Evolutionary conservation across 106 monocot genomes (phyloP), one percentile per base, ranked within the genome.

Genomic region (Chionographis japonica): DNA sequence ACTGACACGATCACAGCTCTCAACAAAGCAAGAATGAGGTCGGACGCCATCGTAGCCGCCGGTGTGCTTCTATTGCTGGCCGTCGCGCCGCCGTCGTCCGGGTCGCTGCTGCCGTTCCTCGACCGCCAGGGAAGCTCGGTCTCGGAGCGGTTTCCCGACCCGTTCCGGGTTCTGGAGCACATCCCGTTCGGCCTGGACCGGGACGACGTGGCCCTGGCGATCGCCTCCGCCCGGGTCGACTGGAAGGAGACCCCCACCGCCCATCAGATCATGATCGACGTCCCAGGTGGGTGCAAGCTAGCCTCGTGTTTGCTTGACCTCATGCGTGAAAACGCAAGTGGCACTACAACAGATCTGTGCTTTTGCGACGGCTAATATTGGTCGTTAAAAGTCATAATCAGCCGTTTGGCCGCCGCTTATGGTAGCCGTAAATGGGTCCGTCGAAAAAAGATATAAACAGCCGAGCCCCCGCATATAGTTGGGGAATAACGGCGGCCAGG

Each of bases 221-320:
- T 83, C 36, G 17, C 69, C 3, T 72, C 80, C 20, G 92, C 85
- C 40, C 53, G 82, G 5, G 86, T 84, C 36, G 89, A 93, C 69
- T 93, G 92, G 92, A 85, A 86, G 60, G 92, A 93, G 76, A 93
- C 92, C 8, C 56, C 83, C 19, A 61, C 54, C 11, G 68, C 85
- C 37, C 92, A 93, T 59, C 54, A 81, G 51, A 86, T 93, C 73
- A 60, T 61, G 58, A 65, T 93, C 63, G 92, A 93, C 68, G 92
- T 93, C 43, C 92, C 92, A 2, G 86, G 90, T 79, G 17, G 63
- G 59, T 37, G 12, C 4, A 6, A 4, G 35, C 42, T 37, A 5
- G 4, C 49, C 36, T 62, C 9, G 3, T 8, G 16, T 16, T 42
- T 8, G 18, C 15, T 16, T 14, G 16, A 4, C n/a, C 40, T 15